These are phyloP conservation scores for Podosphaera aphanis DNA, from an alignment of 2,329 filamentous ascomycete genomes.

Conservation along the genomic window DNA sequence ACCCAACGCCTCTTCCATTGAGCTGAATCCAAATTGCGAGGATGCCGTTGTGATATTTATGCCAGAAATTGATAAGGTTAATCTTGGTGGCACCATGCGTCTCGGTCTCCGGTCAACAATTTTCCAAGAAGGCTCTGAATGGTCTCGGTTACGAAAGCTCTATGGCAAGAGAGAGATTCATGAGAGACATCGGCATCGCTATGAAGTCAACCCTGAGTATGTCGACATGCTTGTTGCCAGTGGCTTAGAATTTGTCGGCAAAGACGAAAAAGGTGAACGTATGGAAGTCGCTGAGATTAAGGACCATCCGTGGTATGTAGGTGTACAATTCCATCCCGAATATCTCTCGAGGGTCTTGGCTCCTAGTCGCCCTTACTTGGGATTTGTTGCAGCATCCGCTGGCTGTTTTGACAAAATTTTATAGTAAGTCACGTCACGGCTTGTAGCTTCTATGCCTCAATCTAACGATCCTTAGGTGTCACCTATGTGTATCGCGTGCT, in stretches of 20 bases:
- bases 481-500: too few species aligned
- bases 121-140: conserved; percentile 55
- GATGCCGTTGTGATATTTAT: conserved; percentile 54
- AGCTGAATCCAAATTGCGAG: conserved; percentile 14
- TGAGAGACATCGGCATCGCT: conserved; percentile 72
- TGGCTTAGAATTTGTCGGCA: conserved; percentile 55
- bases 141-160: conserved; percentile 52
- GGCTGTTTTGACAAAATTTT: conserved; percentile 15
- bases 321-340: conserved; percentile 76
- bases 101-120: conserved; percentile 50
- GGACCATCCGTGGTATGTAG: conserved; percentile 67
- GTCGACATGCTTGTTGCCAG: conserved; percentile 42
- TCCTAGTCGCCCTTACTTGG: conserved; percentile 55
- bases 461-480: too few species aligned
- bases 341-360: conserved; percentile 54
- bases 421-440: not conserved
- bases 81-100: conserved; percentile 70
- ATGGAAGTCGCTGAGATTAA: conserved; percentile 70
- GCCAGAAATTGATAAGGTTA: conserved; percentile 62
- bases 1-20: conserved; percentile 17
- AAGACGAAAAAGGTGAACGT: conserved; percentile 52
- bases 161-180: conserved; percentile 38
- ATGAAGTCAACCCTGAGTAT: conserved; percentile 69
- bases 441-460: not conserved
- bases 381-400: conserved; percentile 53